Base-by-base conservation (phyloP, 192 early-diverging fungal genomes). In the Thamnidium elegans region DNA sequence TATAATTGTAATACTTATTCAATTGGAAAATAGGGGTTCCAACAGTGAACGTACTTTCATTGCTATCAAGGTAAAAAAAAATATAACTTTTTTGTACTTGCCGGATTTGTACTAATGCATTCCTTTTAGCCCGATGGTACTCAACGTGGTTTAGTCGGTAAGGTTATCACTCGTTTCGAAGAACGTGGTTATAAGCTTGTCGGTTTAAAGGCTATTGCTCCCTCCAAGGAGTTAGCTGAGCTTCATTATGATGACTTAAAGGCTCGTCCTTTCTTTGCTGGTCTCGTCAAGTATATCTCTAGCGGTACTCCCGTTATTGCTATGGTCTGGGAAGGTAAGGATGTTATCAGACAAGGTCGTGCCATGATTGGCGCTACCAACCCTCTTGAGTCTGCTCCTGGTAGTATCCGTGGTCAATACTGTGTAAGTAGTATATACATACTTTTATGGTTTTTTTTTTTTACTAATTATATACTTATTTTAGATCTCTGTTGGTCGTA, bases 221-320 rank as follows among this genome's bases (percentile, higher is more conserved):
- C 90, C 9, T 74, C 77, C 68, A 74, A 73, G 56, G 72, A 64
- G 6, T 75, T 90, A 50, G 90, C 89, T 75, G 88, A 93, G 79
- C 78, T 90, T 76, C 93, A 97, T 79, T 95, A 95, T 66, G 90
- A 78, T 46, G 94, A 97, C 72, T 82, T 90, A 52, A 87, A 83
- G 69, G 75, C 79, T 65, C 85, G 91, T 73, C 94, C 94, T 31
- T 96, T 96, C 85, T 96, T 93, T 79, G 78, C 68, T 19, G 90
- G 93, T 31, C 84, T 96, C 32, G 91, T 96, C 50, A 84, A 90
- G 66, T 96, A 96, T 84, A 96, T 96, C 89, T 92, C 92, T 52
- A 88, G 85, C 69, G 94, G 94, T 62, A 79, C 91, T 7, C 94
- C 94, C 14, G 93, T 94, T 65, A 79, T 92, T 68, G 87, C 80